Evolutionary conservation across 257 asterid genomes (phyloP).

Genomic region (Rehmannia glutinosa): DNA sequence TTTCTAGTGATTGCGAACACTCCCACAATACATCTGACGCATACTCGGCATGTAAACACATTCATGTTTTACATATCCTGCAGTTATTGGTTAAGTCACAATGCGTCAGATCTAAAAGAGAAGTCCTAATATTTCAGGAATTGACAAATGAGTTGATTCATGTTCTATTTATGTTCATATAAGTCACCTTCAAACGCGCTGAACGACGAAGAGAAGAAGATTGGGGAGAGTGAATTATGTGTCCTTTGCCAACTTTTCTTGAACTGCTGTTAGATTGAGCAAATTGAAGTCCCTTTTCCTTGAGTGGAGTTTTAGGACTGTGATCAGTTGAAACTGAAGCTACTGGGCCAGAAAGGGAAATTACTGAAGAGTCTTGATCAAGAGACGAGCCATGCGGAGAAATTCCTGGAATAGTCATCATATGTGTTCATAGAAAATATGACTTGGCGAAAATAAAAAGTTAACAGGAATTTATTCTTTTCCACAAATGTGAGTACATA

Average conservation of each 20-base stretch:
- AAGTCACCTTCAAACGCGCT: slow-evolving; percentile 61
- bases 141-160: not conserved
- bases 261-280: slow-evolving; percentile 32
- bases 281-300: slow-evolving; percentile 34
- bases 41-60: not conserved
- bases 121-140: not conserved
- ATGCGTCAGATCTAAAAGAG: too few relatives aligned
- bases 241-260: slow-evolving; percentile 43
- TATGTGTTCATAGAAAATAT: slow-evolving; percentile 24
- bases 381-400: slow-evolving; percentile 28
- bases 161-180: not conserved
- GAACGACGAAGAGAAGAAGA: slow-evolving; percentile 68
- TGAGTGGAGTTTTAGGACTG: slow-evolving; percentile 42
- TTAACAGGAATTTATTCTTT: not conserved
- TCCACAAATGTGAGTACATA: not conserved
- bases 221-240: slow-evolving; percentile 42
- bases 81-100: too few relatives aligned
- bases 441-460: not conserved
- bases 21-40: not conserved
- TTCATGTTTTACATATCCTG: not conserved
- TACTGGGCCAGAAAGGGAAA: slow-evolving; percentile 55
- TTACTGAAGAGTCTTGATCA: slow-evolving; percentile 41
- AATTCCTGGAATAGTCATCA: slow-evolving; percentile 38
- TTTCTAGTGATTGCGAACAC: too few relatives aligned
- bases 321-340: slow-evolving; percentile 61